Percentiles rank a stretch among this genome's conserved stretches.
Evolutionary conservation across 2,329 filamentous ascomycete genomes (phyloP).

Genomic region (Ophiostoma tasmaniense): DNA sequence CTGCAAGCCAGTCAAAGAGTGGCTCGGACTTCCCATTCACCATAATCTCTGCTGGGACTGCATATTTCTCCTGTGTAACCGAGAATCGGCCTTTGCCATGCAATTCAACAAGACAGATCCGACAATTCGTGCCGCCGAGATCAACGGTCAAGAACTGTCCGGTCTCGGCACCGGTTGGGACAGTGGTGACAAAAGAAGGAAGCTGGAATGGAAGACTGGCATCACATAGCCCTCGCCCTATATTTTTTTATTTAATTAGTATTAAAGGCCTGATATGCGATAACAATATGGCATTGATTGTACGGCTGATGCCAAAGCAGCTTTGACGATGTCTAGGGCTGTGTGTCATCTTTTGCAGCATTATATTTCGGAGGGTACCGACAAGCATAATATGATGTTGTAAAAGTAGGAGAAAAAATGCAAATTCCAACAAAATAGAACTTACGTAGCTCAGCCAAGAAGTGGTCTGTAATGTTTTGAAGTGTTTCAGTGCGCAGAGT

Average conservation of each 20-base stretch:
- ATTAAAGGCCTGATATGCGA: too few species aligned
- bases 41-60: slow-evolving; percentile 86
- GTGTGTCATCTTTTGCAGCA: too few species aligned
- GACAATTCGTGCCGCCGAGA: slow-evolving; percentile 92
- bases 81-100: slow-evolving; percentile 92
- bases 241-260: background rate
- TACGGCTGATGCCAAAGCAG: background rate
- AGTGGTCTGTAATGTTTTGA: background rate
- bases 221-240: background rate
- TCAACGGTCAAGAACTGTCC: slow-evolving; percentile 93
- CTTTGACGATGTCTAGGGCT: background rate
- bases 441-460: background rate
- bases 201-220: slow-evolving; percentile 51
- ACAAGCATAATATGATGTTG: background rate
- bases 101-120: slow-evolving; percentile 86
- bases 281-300: background rate
- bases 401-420: background rate
- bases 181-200: slow-evolving; percentile 86
- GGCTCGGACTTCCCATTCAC: slow-evolving; percentile 72
- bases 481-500: background rate
- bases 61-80: slow-evolving; percentile 82
- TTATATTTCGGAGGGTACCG: too few species aligned
- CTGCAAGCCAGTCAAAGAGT: slow-evolving; percentile 84
- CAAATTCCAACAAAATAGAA: background rate
- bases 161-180: slow-evolving; percentile 95